phyloP scores from a whole-genome alignment of 208 protist genomes.

The Willaertia magna region DNA sequence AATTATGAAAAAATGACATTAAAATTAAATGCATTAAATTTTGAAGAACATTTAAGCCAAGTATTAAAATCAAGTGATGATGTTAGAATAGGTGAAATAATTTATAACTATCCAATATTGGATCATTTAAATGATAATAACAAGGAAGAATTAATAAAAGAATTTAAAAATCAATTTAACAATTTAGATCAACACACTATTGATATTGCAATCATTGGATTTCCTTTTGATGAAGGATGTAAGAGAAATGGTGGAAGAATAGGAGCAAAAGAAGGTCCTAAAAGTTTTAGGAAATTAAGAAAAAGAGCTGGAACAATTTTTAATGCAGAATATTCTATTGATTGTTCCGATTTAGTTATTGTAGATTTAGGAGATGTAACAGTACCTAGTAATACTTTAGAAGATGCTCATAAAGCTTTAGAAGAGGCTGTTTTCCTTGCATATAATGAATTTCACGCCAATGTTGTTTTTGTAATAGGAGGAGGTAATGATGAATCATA shows the following conservation, averaged over 20 bases:
- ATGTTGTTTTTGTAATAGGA: slow-evolving; percentile 52
- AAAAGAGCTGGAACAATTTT: slow-evolving; percentile 37
- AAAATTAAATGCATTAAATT: no score
- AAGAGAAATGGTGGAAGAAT: slow-evolving; percentile 46
- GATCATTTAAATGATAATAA: no score
- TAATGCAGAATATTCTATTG: slow-evolving; percentile 38
- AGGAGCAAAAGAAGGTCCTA: slow-evolving; percentile 36
- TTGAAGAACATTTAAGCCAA: no score
- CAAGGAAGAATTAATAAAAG: not conserved
- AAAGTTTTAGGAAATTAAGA: slow-evolving; percentile 24
- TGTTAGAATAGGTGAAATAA: not conserved
- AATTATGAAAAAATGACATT: no score
- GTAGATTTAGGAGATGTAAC: slow-evolving; percentile 40
- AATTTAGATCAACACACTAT: not conserved
- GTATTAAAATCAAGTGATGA: not conserved
- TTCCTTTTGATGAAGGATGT: slow-evolving; percentile 53
- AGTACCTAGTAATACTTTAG: slow-evolving; percentile 19
- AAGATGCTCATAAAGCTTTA: slow-evolving; percentile 34
- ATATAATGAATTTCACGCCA: not conserved
- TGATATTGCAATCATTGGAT: slow-evolving; percentile 49
- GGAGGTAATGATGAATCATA: slow-evolving; percentile 57
- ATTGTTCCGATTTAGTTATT: slow-evolving; percentile 24
- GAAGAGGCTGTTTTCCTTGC: slow-evolving; percentile 23
- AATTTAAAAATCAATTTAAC: not conserved
- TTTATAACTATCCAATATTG: no score